A percentile compares a stretch with the other conserved stretches of the same genome.
Evolutionary conservation across 306 rosid genomes (phyloP).

Genomic region (cucumber (Cucumis sativus)): Cucumber_9930_V3 NC_026661.2:20622001-20622500

Average conservation of each 20-base stretch:
- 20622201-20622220: no score
- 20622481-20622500: conserved; percentile 34
- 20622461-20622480: conserved; percentile 19
- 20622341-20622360: background rate
- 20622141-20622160: background rate
- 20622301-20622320: background rate
- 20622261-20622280: background rate
- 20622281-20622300: background rate
- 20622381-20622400: background rate
- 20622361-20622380: background rate
- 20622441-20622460: conserved; percentile 16
- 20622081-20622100: background rate
- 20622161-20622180: background rate
- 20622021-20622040: background rate
- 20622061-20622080: background rate
- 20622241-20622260: background rate
- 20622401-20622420: background rate
- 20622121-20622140: background rate
- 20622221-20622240: background rate
- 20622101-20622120: background rate
- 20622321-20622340: background rate
- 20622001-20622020: background rate
- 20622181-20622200: background rate
- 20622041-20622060: background rate
- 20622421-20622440: background rate